Conservation (phyloP, 116 monocot genomes). For the Posidonia oceanica region DNA sequence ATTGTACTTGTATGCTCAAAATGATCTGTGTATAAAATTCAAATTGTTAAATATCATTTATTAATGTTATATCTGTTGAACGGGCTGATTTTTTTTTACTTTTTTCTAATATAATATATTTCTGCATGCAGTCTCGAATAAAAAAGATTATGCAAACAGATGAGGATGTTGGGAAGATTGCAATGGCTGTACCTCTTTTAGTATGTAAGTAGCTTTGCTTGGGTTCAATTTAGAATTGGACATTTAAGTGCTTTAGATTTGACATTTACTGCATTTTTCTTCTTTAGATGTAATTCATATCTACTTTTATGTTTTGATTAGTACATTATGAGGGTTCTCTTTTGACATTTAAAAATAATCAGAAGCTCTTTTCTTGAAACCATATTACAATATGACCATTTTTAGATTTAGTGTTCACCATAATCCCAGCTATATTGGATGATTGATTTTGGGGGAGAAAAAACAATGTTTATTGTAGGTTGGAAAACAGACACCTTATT, state of each 20-base stretch:
- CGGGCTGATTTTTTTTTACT: neutral
- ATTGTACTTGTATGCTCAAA: neutral
- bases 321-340: too few species aligned
- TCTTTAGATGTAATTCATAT: too few species aligned
- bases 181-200: constrained; percentile 83
- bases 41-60: constrained; percentile 1
- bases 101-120: neutral
- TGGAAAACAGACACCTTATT: too few species aligned
- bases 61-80: neutral
- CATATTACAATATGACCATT: too few species aligned
- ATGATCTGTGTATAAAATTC: neutral
- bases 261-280: neutral
- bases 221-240: neutral
- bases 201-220: constrained; percentile 49
- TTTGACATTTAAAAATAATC: too few species aligned
- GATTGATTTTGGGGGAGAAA: too few species aligned
- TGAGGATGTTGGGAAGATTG: constrained; percentile 95
- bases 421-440: too few species aligned
- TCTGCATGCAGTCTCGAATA: constrained; percentile 55
- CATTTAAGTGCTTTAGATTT: neutral
- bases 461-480: too few species aligned
- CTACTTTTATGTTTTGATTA: too few species aligned
- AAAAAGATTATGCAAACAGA: constrained; percentile 96
- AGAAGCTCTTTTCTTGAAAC: too few species aligned
- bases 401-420: too few species aligned